Evolutionary conservation across 441 rosid species (phyloP).

Genomic region (Erodium trifolium): DNA sequence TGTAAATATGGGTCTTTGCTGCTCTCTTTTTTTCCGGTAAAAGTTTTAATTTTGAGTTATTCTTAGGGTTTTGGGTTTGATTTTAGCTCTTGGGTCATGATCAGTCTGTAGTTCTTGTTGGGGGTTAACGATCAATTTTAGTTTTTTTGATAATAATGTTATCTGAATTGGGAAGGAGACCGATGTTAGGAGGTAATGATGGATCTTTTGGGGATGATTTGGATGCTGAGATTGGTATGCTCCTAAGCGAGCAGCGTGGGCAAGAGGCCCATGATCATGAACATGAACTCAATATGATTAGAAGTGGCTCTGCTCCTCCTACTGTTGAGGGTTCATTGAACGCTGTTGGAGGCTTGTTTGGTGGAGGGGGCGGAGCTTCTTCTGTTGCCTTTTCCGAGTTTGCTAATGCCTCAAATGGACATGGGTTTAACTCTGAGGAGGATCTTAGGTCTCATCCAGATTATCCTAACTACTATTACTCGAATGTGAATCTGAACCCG

Average conservation of each 20-base stretch:
- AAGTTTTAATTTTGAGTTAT: background rate
- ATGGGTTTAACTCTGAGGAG: conserved; percentile 50
- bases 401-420: conserved; percentile 36
- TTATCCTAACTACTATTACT: conserved; percentile 66
- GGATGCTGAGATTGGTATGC: conserved; percentile 61
- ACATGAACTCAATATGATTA: conserved; percentile 58
- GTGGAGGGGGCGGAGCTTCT: conserved; percentile 29
- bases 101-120: conserved; percentile 18
- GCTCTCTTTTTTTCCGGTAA: background rate
- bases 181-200: conserved; percentile 59
- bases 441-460: conserved; percentile 89
- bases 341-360: conserved; percentile 69
- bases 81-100: conserved; percentile 16
- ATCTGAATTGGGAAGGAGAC: conserved; percentile 57
- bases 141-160: conserved; percentile 40
- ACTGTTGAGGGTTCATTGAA: conserved; percentile 81
- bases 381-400: conserved; percentile 37
- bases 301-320: conserved; percentile 98
- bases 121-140: conserved; percentile 18
- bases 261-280: conserved; percentile 63
- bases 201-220: conserved; percentile 69
- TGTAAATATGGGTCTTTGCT: conserved; percentile 27
- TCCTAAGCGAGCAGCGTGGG: conserved; percentile 62
- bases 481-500: conserved; percentile 82
- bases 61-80: conserved; percentile 22